Conservation (phyloP, 164 flowering plant genomes). For the Chimonanthus praecox region DNA sequence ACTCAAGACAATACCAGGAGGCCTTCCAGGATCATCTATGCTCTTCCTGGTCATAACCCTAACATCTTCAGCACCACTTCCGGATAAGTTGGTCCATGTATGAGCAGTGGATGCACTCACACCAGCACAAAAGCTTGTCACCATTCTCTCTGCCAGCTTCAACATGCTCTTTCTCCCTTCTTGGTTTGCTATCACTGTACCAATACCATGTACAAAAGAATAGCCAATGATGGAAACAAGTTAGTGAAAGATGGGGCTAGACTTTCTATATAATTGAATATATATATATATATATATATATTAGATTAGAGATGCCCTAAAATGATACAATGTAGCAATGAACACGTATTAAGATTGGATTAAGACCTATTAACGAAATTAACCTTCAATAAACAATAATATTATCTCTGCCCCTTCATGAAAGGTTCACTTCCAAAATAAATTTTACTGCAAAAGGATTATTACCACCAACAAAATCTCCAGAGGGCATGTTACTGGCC, state of each 20-base stretch:
- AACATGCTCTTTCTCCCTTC: constrained; percentile 78
- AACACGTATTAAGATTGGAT: not conserved
- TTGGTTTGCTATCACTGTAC: constrained; percentile 47
- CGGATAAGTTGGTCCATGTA: constrained; percentile 72
- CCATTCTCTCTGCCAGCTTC: constrained; percentile 86
- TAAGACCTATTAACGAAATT: too few relatives aligned
- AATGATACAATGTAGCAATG: not conserved
- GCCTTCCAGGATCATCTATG: constrained; percentile 78
- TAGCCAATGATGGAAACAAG: too few relatives aligned
- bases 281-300: too few relatives aligned
- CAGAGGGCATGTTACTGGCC: constrained; percentile 54
- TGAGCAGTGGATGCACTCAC: constrained; percentile 81
- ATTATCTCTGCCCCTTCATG: not conserved
- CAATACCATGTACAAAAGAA: too few relatives aligned
- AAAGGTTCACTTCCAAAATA: too few relatives aligned
- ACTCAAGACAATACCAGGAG: constrained; percentile 78
- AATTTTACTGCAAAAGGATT: not conserved
- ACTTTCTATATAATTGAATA: too few relatives aligned
- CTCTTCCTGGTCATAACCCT: constrained; percentile 79
- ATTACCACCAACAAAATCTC: constrained; percentile 54
- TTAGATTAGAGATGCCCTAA: not conserved
- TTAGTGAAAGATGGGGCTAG: too few relatives aligned
- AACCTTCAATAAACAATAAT: not conserved
- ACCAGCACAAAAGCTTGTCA: constrained; percentile 71
- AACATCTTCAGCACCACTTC: constrained; percentile 70